phyloP scores from a whole-genome alignment of 768 basidiomycete genomes.

The Mycena alexandri region DNA sequence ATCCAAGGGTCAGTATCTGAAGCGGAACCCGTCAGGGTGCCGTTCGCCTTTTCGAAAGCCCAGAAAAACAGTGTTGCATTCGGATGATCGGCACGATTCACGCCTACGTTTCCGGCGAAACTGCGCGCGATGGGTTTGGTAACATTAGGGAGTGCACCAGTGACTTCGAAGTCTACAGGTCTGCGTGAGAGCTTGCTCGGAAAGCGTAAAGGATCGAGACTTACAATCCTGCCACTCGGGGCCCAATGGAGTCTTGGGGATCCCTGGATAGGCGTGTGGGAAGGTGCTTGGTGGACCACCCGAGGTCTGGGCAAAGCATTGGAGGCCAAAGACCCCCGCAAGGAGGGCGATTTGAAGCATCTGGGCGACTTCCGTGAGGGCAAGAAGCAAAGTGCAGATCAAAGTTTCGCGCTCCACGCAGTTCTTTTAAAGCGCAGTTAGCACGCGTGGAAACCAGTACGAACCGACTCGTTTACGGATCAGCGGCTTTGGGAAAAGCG shows the following conservation, averaged over 20 bases:
- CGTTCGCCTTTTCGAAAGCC: constrained; percentile 68
- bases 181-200: constrained; percentile 4
- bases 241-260: constrained; percentile 61
- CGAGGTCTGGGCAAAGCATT: constrained; percentile 5
- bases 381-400: background rate
- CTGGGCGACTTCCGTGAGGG: background rate
- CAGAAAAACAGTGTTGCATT: constrained; percentile 77
- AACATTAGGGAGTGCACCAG: constrained; percentile 66
- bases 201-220: constrained; percentile 27
- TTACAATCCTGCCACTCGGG: constrained; percentile 73
- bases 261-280: constrained; percentile 62
- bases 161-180: constrained; percentile 70
- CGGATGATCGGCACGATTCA: constrained; percentile 67
- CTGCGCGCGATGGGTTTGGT: constrained; percentile 63
- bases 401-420: background rate
- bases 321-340: background rate
- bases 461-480: no score
- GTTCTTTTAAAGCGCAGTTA: background rate
- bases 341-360: constrained; percentile 11
- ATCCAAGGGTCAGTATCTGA: constrained; percentile 67
- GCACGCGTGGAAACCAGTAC: no score
- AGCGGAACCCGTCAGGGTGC: constrained; percentile 62
- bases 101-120: constrained; percentile 74
- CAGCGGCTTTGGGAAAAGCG: no score
- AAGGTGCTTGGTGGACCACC: constrained; percentile 54